Evolutionary conservation across 345 rosid genomes (phyloP).

Genomic region (Lumnitzera littorea): DNA sequence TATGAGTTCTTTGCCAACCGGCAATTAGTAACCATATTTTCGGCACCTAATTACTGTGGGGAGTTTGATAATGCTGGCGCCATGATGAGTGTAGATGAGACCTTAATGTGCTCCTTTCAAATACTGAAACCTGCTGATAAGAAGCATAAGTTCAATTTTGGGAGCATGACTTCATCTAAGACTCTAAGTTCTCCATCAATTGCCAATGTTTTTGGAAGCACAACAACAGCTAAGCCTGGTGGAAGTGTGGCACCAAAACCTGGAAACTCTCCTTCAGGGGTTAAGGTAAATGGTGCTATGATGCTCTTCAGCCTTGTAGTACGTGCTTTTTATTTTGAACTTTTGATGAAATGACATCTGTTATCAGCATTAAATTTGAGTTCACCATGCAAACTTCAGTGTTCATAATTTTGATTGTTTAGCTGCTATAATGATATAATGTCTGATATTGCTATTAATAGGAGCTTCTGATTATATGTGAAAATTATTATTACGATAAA

Average conservation of each 20-base stretch:
- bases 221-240: conserved; percentile 33
- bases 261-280: conserved; percentile 38
- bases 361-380: background rate
- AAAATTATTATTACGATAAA: no score
- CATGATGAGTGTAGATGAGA: conserved; percentile 62
- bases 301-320: background rate
- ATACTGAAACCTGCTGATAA: conserved; percentile 68
- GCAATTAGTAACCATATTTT: conserved; percentile 78
- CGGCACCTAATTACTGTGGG: conserved; percentile 88
- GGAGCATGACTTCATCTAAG: conserved; percentile 33
- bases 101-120: conserved; percentile 78
- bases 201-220: conserved; percentile 26
- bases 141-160: conserved; percentile 36
- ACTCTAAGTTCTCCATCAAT: conserved; percentile 35
- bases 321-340: background rate
- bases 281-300: conserved; percentile 34
- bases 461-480: no score
- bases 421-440: no score
- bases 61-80: conserved; percentile 82
- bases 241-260: conserved; percentile 33
- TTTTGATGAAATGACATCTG: background rate
- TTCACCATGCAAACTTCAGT: no score
- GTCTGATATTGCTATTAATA: no score
- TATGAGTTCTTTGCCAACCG: conserved; percentile 83
- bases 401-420: no score